Base-by-base conservation (phyloP, 2,329 filamentous ascomycete genomes). In the Chaetoscypha palmicola region DNA sequence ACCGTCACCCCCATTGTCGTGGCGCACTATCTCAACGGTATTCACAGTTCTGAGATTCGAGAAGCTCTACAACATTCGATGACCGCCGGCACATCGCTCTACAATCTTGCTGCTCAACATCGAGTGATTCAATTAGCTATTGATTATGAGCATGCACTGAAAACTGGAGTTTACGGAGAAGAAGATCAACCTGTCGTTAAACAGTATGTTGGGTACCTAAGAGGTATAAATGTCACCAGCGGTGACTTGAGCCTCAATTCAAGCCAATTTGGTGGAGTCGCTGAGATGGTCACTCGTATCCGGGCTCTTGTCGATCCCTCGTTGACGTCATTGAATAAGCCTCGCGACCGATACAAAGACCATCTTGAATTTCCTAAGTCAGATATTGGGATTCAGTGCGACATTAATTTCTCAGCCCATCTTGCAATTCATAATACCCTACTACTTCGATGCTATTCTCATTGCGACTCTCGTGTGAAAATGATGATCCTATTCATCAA, bases 351-450 rank as follows among this genome's bases (percentile, higher is more conserved):
- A 22, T 76, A 75, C 58, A 68, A 66, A 46, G 74, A 81, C 55
- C 69, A 69, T 19, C 74, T 94, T 2, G 87, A 92, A 61, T 91
- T 91, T 46, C 85, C 86, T 4, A 86, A 86, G 58, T 69, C 70
- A 7, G 82, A 81, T 3, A 76, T 83, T 21, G 88, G 88, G n/a
- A 85, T 91, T 11, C 86, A 90, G 60, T 92, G 86, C 61, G 88
- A 95, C 60, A 87, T 96, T 70, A 94, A 94, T 63, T 95, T 95
- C 61, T 84, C 84, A 1, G 89, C 89, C 14, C 79, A 86, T 34
- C 75, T 95, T 2, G 88, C 83, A 1, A 70, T 94, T 2, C 83
- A 92, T 52, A 95, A 95, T 62, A 94, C 89, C 0, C 68, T 78
- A 24, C 76, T 96, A 30, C 74, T 96, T 22, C 79, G 85, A 30